Conservation (phyloP, 2,329 filamentous ascomycete genomes). For the Dendryphion nanum region DNA sequence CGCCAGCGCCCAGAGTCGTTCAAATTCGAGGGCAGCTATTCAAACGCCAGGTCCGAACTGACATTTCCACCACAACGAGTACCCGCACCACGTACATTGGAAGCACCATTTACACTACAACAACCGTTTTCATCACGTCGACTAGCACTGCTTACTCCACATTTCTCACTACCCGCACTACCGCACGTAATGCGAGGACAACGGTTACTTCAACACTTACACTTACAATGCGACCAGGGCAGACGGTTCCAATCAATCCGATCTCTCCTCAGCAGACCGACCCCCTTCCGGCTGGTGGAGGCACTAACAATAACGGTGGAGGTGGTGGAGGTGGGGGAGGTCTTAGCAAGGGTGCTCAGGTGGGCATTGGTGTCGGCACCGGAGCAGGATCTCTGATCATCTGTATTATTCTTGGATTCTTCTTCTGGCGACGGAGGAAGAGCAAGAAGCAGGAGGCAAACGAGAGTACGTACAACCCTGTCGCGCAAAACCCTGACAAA, state of each 20-base stretch:
- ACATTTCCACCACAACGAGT: not conserved
- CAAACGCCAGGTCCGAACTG: constrained; percentile 1
- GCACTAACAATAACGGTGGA: not conserved
- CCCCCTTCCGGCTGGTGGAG: not conserved
- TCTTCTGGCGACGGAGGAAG: constrained; percentile 1
- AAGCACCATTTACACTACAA: not conserved
- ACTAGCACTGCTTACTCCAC: constrained; percentile 1
- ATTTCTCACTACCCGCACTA: constrained; percentile 1
- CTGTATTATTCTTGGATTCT: constrained; percentile 5
- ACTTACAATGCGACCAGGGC: constrained; percentile 2
- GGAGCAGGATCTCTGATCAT: constrained; percentile 3
- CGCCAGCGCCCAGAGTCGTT: not conserved
- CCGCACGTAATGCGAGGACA: constrained; percentile 1
- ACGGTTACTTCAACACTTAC: constrained; percentile 4
- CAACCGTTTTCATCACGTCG: not conserved
- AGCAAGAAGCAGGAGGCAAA: constrained; percentile 2
- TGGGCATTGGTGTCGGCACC: constrained; percentile 5
- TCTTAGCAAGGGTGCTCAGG: constrained; percentile 2
- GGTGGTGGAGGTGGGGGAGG: not conserved
- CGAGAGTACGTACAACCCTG: too few species aligned
- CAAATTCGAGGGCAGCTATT: not conserved
- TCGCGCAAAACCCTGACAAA: not conserved
- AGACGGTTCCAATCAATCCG: constrained; percentile 2
- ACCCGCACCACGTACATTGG: not conserved
- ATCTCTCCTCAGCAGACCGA: not conserved